A percentile compares a stretch with the other conserved stretches of the same genome.
phyloP scores from a whole-genome alignment of 148 eudicot species.

The Camellia granthamiana region DNA sequence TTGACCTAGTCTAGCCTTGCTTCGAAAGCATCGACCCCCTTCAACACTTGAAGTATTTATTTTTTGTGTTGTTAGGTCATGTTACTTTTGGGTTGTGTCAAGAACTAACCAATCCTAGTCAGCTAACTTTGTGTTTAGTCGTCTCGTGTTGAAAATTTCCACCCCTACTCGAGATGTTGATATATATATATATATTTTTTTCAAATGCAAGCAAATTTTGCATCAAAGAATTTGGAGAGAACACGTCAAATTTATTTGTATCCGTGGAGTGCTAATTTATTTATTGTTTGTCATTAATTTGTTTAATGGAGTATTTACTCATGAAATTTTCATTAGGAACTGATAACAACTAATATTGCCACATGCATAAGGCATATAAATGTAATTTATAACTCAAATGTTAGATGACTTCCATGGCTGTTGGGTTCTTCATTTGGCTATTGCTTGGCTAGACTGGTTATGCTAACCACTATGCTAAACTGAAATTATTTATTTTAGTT shows the following conservation, averaged over 20 bases:
- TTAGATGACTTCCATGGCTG: slow-evolving; percentile 2
- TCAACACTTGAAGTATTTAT: no score
- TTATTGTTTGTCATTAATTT: background rate
- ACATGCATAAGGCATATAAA: background rate
- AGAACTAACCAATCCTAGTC: background rate
- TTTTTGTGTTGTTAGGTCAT: no score
- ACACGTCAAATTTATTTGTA: background rate
- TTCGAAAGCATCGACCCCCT: no score
- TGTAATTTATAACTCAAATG: no score
- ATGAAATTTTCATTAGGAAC: background rate
- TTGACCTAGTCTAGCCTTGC: no score
- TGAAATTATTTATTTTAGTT: background rate
- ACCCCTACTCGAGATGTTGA: background rate
- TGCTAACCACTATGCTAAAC: background rate
- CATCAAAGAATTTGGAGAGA: background rate
- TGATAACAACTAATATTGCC: background rate
- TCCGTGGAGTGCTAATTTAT: background rate
- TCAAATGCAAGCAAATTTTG: background rate
- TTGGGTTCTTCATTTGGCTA: background rate
- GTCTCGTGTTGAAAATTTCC: no score
- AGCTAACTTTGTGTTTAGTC: background rate
- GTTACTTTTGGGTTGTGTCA: no score
- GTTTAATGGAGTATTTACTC: background rate
- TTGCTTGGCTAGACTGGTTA: background rate
- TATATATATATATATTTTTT: background rate